A percentile compares a stretch with the other conserved stretches of the same genome.
phyloP scores from a whole-genome alignment of 164 flowering plant genomes.

The Aristolochia californica region DNA sequence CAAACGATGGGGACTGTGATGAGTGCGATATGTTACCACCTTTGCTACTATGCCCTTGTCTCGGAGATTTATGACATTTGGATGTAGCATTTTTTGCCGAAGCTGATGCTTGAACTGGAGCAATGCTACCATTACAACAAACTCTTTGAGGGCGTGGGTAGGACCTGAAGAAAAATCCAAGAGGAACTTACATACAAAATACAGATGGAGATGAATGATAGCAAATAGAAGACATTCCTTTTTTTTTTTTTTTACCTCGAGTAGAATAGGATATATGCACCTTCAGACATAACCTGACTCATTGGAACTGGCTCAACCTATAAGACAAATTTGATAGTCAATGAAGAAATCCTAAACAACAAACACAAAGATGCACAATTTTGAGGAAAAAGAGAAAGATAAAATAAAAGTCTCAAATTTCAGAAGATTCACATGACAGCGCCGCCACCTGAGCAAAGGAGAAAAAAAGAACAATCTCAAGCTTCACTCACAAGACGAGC shows the following conservation, averaged over 20 bases:
- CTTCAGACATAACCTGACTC: conserved; percentile 85
- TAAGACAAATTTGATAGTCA: conserved; percentile 4
- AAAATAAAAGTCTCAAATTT: too few species aligned
- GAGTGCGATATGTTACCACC: conserved; percentile 5
- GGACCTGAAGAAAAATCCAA: conserved; percentile 31
- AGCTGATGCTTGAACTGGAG: too few species aligned
- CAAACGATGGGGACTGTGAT: too few species aligned
- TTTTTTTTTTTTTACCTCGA: conserved; percentile 51
- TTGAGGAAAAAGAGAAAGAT: too few species aligned
- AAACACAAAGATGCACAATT: too few species aligned
- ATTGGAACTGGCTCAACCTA: conserved; percentile 67
- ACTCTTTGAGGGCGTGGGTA: conserved; percentile 49
- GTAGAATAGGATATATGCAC: conserved; percentile 79
- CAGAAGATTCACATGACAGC: too few species aligned
- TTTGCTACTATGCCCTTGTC: conserved; percentile 17
- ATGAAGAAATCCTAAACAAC: neutral
- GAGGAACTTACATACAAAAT: neutral
- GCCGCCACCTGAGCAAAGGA: too few species aligned
- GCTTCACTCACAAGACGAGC: too few species aligned
- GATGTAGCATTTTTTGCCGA: conserved; percentile 16
- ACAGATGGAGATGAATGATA: neutral
- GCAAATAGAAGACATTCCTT: neutral
- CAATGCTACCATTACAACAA: conserved; percentile 17
- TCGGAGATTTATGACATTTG: conserved; percentile 24
- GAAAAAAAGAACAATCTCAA: too few species aligned